Conservation (phyloP, 139 green algal genomes). For the Gonium pectorale region DNA sequence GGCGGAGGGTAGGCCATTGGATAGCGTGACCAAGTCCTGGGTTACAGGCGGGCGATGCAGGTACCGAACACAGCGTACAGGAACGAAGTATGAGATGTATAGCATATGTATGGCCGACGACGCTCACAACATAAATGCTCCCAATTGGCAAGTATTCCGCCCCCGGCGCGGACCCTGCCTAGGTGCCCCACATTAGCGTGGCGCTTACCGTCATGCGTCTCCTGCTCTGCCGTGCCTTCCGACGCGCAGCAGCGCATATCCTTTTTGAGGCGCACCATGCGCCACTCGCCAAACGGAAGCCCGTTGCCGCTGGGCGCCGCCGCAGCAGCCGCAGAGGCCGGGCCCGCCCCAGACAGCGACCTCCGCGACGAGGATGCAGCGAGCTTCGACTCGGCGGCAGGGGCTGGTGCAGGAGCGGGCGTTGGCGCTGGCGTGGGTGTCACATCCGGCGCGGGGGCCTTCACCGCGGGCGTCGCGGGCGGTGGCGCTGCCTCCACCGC, state of each 20-base stretch:
- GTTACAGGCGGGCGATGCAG: no score
- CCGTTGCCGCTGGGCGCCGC: neutral
- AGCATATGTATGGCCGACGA: no score
- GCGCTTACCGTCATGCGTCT: constrained; percentile 50
- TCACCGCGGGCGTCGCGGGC: neutral
- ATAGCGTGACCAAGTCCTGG: no score
- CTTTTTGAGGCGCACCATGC: constrained; percentile 44
- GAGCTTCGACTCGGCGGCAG: neutral
- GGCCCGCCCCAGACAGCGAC: neutral
- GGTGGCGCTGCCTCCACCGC: neutral
- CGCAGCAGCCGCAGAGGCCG: neutral
- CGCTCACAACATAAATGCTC: no score
- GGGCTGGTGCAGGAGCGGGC: neutral
- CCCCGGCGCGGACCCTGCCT: no score
- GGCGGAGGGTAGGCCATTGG: no score
- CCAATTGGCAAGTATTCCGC: no score
- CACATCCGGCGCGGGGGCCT: no score
- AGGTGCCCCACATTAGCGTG: neutral
- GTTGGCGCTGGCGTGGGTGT: neutral
- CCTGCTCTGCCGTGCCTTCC: constrained; percentile 47
- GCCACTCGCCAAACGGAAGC: constrained; percentile 42
- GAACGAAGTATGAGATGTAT: no score
- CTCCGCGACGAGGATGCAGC: neutral
- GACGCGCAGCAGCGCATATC: constrained; percentile 44
- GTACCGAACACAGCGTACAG: no score